Percentiles rank a stretch among this genome's conserved stretches.
Conservation (phyloP, 495 filamentous ascomycete genomes). For the Cairneyella variabilis region DNA sequence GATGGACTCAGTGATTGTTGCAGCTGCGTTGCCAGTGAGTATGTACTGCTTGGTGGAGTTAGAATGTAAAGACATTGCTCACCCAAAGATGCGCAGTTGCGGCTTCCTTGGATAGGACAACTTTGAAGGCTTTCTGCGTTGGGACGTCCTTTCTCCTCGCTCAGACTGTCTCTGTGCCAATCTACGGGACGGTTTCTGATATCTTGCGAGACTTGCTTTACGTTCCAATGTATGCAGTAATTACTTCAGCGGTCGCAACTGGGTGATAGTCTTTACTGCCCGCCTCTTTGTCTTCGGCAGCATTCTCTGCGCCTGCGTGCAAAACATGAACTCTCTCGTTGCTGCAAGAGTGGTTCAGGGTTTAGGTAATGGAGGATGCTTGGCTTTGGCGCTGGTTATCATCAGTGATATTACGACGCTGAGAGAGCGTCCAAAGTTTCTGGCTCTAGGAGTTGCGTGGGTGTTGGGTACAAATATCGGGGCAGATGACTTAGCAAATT, state of each 20-base stretch:
- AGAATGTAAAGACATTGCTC: too few species aligned
- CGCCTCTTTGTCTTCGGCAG: conserved; percentile 53
- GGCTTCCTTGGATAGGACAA: conserved; percentile 38
- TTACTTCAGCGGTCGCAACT: conserved; percentile 41
- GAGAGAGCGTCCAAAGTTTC: conserved; percentile 39
- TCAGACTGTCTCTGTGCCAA: conserved; percentile 9
- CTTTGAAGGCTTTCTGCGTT: conserved; percentile 56
- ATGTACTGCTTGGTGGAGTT: too few species aligned
- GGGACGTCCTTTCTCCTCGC: conserved; percentile 51
- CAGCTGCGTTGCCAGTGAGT: background rate
- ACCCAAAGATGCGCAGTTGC: too few species aligned
- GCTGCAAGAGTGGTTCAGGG: conserved; percentile 40
- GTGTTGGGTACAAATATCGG: conserved; percentile 56
- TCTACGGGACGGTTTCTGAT: conserved; percentile 17
- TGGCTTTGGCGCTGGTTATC: conserved; percentile 56
- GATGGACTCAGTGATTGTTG: conserved; percentile 14
- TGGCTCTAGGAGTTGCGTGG: conserved; percentile 11
- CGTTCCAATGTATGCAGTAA: conserved; percentile 41
- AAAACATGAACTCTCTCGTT: conserved; percentile 47
- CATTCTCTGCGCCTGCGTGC: conserved; percentile 54
- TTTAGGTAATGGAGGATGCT: conserved; percentile 63
- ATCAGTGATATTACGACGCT: conserved; percentile 60
- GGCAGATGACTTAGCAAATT: conserved; percentile 30
- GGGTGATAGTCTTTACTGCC: conserved; percentile 44
- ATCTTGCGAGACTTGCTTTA: conserved; percentile 44